Conservation (phyloP, 495 filamentous ascomycete genomes). For the Lasiosphaeriaceae sp. region DNA sequence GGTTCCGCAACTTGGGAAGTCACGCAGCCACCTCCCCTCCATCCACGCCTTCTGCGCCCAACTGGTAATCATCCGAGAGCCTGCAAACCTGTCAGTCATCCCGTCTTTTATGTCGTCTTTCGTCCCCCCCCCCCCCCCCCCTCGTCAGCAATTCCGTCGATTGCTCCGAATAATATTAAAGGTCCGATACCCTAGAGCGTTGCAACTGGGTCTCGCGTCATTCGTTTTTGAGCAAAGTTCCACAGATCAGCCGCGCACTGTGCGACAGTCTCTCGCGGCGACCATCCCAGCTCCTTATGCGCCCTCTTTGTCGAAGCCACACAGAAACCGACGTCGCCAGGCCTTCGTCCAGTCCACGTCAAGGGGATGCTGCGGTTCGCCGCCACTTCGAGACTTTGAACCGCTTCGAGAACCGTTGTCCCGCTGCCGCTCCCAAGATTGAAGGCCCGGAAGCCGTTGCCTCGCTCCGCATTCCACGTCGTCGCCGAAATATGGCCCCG, state of each 20-base stretch:
- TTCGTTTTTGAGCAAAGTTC: constrained; percentile 21
- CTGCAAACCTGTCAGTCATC: no score
- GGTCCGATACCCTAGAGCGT: not conserved
- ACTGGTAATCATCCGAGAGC: no score
- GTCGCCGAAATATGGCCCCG: constrained; percentile 61
- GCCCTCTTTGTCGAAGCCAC: constrained; percentile 26
- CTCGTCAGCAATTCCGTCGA: no score
- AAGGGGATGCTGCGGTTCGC: constrained; percentile 19
- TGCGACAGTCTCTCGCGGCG: constrained; percentile 17
- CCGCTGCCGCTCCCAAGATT: constrained; percentile 52
- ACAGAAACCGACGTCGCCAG: constrained; percentile 27
- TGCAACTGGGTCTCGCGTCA: not conserved
- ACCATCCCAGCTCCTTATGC: constrained; percentile 26
- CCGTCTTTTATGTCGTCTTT: no score
- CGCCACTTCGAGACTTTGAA: constrained; percentile 33
- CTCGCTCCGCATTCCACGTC: constrained; percentile 15
- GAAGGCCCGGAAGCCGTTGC: constrained; percentile 47
- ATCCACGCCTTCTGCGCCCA: no score
- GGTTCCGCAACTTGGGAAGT: no score
- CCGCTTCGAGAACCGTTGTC: constrained; percentile 50
- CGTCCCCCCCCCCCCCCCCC: no score
- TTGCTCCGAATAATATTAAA: not conserved
- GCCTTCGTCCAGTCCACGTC: constrained; percentile 14
- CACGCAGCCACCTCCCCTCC: no score
- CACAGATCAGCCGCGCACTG: constrained; percentile 25